These are phyloP conservation scores for Ogataea degrootiae DNA, from an alignment of 805 yeast genomes.

Conservation along the genomic window DNA sequence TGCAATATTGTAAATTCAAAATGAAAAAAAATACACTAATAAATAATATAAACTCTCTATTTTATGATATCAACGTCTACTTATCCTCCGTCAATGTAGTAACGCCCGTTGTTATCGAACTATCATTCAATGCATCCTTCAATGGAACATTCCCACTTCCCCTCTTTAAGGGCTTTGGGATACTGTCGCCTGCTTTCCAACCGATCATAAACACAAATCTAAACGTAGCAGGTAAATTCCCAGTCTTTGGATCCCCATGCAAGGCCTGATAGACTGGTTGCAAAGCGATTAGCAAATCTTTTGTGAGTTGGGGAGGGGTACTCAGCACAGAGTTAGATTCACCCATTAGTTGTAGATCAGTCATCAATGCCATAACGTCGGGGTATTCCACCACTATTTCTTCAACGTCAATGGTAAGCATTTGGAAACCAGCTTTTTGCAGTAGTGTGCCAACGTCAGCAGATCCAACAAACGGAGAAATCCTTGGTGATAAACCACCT, in stretches of 20 bases:
- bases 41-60: background rate
- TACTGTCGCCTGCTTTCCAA: conserved; percentile 70
- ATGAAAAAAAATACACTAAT: background rate
- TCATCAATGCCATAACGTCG: conserved; percentile 58
- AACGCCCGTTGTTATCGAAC: background rate
- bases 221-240: conserved; percentile 72
- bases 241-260: conserved; percentile 56
- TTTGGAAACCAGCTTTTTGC: conserved; percentile 71
- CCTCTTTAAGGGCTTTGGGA: conserved; percentile 68
- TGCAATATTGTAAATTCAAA: background rate
- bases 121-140: conserved; percentile 49
- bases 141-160: conserved; percentile 68
- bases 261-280: conserved; percentile 67
- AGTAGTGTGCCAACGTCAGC: conserved; percentile 70
- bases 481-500: conserved; percentile 77
- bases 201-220: conserved; percentile 81
- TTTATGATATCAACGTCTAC: conserved; percentile 1
- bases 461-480: conserved; percentile 76
- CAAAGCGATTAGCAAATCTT: conserved; percentile 69
- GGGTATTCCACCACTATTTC: conserved; percentile 80
- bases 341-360: conserved; percentile 77
- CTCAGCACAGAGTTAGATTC: conserved; percentile 60
- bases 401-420: conserved; percentile 80
- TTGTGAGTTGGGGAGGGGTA: conserved; percentile 38
- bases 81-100: conserved; percentile 15